These are phyloP conservation scores for Pseudopediastrum boryanum DNA, from an alignment of 139 green algal genomes.

Conservation along the genomic window DNA sequence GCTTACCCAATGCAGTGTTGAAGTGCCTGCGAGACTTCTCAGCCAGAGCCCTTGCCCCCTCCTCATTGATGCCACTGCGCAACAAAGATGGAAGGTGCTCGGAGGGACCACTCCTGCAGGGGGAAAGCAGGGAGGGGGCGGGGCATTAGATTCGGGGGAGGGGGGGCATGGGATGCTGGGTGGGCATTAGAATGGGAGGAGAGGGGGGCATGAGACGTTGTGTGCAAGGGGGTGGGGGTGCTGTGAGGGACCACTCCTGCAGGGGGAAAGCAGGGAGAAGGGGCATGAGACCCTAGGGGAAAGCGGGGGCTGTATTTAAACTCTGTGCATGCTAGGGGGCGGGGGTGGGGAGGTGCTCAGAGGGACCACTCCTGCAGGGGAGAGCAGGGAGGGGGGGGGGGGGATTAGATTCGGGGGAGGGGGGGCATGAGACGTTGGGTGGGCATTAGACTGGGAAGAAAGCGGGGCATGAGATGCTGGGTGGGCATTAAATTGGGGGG, in stretches of 20 bases:
- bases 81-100: constrained; percentile 2
- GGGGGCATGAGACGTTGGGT: no score
- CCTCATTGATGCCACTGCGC: constrained; percentile 23
- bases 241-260: neutral
- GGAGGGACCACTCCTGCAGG: neutral
- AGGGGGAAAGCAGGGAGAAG: no score
- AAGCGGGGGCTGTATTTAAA: no score
- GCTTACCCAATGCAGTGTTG: constrained; percentile 9
- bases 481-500: no score
- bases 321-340: neutral
- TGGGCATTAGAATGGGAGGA: no score
- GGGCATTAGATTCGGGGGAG: no score
- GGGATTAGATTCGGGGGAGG: no score
- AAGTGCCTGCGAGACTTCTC: constrained; percentile 11
- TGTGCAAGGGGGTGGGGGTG: neutral
- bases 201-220: no score
- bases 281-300: no score
- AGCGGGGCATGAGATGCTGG: no score
- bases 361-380: constrained; percentile 17
- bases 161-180: no score
- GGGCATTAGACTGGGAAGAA: no score
- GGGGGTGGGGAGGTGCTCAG: constrained; percentile 8
- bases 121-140: neutral
- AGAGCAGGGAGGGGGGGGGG: neutral
- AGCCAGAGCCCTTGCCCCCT: neutral